Base-by-base conservation (phyloP, 176 grass and related monocot species). In the Oryza glaberrima region DNA sequence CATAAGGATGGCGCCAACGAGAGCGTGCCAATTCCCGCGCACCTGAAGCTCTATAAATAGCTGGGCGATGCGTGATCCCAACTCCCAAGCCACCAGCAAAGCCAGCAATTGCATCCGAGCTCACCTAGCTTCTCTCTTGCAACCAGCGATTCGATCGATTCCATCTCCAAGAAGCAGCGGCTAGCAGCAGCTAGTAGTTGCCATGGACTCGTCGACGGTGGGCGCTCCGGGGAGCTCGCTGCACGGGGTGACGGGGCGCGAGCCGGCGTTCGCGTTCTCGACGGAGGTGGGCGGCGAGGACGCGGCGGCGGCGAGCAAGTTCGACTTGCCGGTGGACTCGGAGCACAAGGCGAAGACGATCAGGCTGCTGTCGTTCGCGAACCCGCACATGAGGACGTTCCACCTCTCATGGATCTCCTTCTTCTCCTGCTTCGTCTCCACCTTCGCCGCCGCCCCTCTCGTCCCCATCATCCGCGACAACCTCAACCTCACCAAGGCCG, bases 361-460 rank as follows among this genome's bases (percentile, higher is more conserved):
- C 89, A 56, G 85, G 15, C 70, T 95, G 30, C 70, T 98, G 15
- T 98, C 95, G n/a, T 76, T 95, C 2, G 90, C 90, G 43, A 90
- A 86, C 4, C 93, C 93, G 0, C 93, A 95, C 49, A 95, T 95
- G 93, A 85, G 78, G 74, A 95, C 93, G 22, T 95, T 98, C 79
- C 95, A 98, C 83, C 93, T 98, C n/a, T 95, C 95, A 0, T 98
- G 93, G 93, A 65, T 90, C 34, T 98, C 95, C 43, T 98, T 98
- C 91, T 98, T 98, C 90, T 92, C 92, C 47, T 98, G 95, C 73
- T 91, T 98, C 48, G 87, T 98, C 16, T 98, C 95, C 43, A 98
- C 95, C 80, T 98, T 98, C 81, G 95, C 81, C 0, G 81, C 81
- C 0, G 81, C 95, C 0, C 93, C 95, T 0, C 79, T 94, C 0